These are phyloP conservation scores for Stentor roeselii DNA, from an alignment of 73 alveolate species.

Conservation along the genomic window DNA sequence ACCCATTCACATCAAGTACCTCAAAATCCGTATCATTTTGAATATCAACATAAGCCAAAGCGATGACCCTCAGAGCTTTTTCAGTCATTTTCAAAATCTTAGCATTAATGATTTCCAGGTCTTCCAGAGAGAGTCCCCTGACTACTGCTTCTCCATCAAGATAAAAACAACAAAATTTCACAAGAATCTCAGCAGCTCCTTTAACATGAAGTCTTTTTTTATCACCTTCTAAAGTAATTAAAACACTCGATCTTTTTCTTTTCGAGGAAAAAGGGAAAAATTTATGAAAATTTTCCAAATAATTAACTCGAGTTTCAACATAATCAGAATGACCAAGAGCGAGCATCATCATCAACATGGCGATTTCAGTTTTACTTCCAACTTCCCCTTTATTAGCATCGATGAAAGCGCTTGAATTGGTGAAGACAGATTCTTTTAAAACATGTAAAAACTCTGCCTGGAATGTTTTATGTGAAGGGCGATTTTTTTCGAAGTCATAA, in stretches of 20 bases:
- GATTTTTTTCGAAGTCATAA: neutral
- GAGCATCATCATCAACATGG: neutral
- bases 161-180: neutral
- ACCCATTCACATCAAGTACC: neutral
- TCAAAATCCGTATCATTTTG: neutral
- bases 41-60: neutral
- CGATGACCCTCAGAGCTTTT: conserved; percentile 1
- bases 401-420: neutral
- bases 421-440: conserved; percentile 2
- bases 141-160: neutral
- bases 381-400: neutral
- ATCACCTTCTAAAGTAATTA: conserved; percentile 43
- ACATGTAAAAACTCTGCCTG: neutral
- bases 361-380: conserved; percentile 8
- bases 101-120: too few relatives aligned
- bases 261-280: conserved; percentile 65
- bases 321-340: neutral
- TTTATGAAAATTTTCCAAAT: conserved; percentile 32
- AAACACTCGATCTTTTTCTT: conserved; percentile 67
- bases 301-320: neutral
- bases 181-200: conserved; percentile 23
- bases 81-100: neutral
- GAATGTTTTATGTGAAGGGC: neutral
- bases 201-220: conserved; percentile 33
- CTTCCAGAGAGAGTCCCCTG: neutral